phyloP scores from a whole-genome alignment of 2,329 filamentous ascomycete genomes.

The Xylaria sp. region DNA sequence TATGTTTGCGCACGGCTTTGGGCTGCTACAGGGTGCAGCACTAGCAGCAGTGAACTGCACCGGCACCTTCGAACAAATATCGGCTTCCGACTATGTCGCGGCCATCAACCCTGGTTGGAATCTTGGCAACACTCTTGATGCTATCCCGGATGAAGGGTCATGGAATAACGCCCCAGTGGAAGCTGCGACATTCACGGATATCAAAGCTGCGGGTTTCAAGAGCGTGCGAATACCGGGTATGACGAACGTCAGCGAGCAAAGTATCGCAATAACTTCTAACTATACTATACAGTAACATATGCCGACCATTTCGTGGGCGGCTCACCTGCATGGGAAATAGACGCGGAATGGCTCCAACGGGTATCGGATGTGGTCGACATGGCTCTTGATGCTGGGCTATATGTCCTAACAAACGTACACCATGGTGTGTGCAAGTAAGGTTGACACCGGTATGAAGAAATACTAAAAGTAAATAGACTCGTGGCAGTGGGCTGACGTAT shows the following conservation, averaged over 20 bases:
- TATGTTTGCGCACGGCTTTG: slow-evolving; percentile 21
- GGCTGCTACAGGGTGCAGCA: slow-evolving; percentile 12
- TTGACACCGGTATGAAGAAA: not conserved
- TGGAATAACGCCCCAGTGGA: slow-evolving; percentile 68
- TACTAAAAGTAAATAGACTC: slow-evolving; percentile 55
- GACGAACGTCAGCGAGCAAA: not conserved
- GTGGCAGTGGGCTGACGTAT: slow-evolving; percentile 68
- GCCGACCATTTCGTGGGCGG: slow-evolving; percentile 64
- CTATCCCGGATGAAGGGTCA: slow-evolving; percentile 64
- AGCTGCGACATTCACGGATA: slow-evolving; percentile 61
- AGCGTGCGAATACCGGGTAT: slow-evolving; percentile 65
- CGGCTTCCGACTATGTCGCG: slow-evolving; percentile 58
- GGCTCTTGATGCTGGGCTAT: slow-evolving; percentile 62
- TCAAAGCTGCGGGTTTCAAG: slow-evolving; percentile 66
- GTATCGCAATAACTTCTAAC: not conserved
- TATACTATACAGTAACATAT: slow-evolving; percentile 61
- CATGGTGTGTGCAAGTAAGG: slow-evolving; percentile 52
- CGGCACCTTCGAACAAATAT: slow-evolving; percentile 57
- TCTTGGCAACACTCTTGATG: slow-evolving; percentile 69
- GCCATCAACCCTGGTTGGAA: slow-evolving; percentile 69
- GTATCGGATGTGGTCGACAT: slow-evolving; percentile 69
- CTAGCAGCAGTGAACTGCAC: slow-evolving; percentile 49
- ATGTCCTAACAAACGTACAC: slow-evolving; percentile 68
- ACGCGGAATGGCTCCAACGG: slow-evolving; percentile 65
- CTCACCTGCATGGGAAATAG: slow-evolving; percentile 65